Percentiles rank a stretch among this genome's conserved stretches.
These are phyloP conservation scores for Podospora australis DNA, from an alignment of 495 filamentous ascomycete genomes.

Conservation along the genomic window DNA sequence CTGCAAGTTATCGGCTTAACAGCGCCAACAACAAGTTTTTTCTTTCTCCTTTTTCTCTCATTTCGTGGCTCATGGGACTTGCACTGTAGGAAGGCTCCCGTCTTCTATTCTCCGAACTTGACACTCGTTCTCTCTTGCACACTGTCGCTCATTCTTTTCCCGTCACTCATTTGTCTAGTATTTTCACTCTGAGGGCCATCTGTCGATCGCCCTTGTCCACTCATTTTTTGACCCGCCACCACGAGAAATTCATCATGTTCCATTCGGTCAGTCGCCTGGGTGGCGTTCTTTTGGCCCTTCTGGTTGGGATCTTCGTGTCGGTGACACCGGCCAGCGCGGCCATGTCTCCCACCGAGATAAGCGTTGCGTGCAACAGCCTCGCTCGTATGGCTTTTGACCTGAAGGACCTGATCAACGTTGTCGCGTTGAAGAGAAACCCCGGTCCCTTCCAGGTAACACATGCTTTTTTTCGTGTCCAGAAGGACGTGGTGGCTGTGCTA, in stretches of 20 bases:
- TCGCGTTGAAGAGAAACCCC: conserved; percentile 9
- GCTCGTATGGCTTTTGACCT: conserved; percentile 21
- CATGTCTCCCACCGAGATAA: conserved; percentile 16
- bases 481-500: neutral
- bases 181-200: no score
- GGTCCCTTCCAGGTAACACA: conserved; percentile 16
- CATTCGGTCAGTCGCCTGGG: neutral
- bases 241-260: neutral
- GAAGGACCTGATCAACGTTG: conserved; percentile 16
- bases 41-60: no score
- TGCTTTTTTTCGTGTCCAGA: no score
- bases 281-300: neutral
- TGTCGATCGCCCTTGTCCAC: conserved; percentile 8
- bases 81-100: no score
- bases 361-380: conserved; percentile 15
- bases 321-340: conserved; percentile 7
- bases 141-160: neutral
- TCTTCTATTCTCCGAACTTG: no score
- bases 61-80: no score
- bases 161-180: no score
- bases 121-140: no score
- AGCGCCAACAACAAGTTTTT: no score
- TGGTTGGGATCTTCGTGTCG: conserved; percentile 3
- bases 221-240: neutral
- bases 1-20: no score